These are phyloP conservation scores for barley (Hordeum vulgare) DNA, from an alignment of 176 grass and related monocot genomes.

Conservation along the genomic window DNA sequence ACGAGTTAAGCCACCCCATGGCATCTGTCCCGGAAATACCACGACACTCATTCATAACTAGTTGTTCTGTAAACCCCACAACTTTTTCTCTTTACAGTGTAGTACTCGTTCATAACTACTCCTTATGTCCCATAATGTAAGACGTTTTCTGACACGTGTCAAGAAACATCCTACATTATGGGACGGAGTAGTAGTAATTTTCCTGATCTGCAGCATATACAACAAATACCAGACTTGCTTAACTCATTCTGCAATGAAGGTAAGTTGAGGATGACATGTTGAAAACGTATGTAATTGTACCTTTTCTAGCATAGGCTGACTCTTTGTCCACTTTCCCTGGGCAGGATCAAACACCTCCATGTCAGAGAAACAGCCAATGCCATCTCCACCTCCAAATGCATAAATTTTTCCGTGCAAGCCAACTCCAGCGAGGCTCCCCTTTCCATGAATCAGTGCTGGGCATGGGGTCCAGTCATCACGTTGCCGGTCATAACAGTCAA, in stretches of 20 bases:
- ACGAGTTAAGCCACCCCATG: no score
- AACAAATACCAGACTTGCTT: not conserved
- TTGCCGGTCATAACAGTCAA: constrained; percentile 65
- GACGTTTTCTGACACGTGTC: no score
- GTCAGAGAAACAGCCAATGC: constrained; percentile 51
- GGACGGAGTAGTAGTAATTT: not conserved
- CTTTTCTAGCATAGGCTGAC: constrained; percentile 74
- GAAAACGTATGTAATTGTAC: constrained; percentile 14
- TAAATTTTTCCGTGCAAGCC: constrained; percentile 61
- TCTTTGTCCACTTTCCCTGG: constrained; percentile 58
- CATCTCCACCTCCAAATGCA: constrained; percentile 60
- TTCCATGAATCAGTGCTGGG: constrained; percentile 39
- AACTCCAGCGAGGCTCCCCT: constrained; percentile 57
- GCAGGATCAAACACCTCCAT: constrained; percentile 71
- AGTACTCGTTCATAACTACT: not conserved
- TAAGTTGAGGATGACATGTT: not conserved
- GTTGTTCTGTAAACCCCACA: not conserved
- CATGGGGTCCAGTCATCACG: constrained; percentile 55
- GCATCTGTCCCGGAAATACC: no score
- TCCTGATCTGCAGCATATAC: not conserved
- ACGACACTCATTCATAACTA: not conserved
- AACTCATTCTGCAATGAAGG: not conserved
- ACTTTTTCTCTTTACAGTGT: not conserved
- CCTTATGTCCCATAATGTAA: no score
- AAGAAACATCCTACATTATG: no score